Evolutionary conservation across 2,329 filamentous ascomycete species (phyloP).

Genomic region (Venturia pyrina): DNA sequence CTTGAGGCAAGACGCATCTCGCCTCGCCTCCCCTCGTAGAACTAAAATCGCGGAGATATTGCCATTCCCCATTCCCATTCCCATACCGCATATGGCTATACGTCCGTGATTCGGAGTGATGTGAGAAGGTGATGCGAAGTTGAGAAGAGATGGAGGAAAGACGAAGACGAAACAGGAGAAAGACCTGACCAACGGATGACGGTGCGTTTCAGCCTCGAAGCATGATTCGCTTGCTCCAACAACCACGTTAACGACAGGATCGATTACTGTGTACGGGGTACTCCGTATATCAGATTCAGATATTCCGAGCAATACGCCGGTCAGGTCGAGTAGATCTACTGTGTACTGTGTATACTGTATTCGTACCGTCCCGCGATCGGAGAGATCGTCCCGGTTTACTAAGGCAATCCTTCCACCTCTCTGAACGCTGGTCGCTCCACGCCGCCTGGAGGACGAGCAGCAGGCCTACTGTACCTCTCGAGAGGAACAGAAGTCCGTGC

Average conservation of each 20-base stretch:
- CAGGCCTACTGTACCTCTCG: neutral
- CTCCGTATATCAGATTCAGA: neutral
- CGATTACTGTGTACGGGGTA: too few relatives aligned
- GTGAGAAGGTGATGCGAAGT: neutral
- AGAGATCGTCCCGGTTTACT: neutral
- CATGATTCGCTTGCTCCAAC: neutral
- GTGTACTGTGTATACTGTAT: too few relatives aligned
- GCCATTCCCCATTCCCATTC: neutral
- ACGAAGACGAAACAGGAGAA: too few relatives aligned
- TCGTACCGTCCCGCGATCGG: neutral
- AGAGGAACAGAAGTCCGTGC: neutral
- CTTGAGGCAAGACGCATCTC: neutral
- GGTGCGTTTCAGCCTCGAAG: neutral
- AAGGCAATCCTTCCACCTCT: neutral
- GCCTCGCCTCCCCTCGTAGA: too few relatives aligned
- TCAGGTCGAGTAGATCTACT: neutral
- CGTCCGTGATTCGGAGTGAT: neutral
- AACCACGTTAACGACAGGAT: neutral
- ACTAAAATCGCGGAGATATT: neutral
- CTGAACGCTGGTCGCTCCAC: neutral
- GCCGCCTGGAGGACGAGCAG: neutral
- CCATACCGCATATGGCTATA: neutral
- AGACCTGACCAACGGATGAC: too few relatives aligned
- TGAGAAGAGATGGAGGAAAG: neutral
- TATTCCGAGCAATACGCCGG: neutral